Evolutionary conservation across 805 yeast genomes (phyloP).

Genomic region (Candida quercuum): DNA sequence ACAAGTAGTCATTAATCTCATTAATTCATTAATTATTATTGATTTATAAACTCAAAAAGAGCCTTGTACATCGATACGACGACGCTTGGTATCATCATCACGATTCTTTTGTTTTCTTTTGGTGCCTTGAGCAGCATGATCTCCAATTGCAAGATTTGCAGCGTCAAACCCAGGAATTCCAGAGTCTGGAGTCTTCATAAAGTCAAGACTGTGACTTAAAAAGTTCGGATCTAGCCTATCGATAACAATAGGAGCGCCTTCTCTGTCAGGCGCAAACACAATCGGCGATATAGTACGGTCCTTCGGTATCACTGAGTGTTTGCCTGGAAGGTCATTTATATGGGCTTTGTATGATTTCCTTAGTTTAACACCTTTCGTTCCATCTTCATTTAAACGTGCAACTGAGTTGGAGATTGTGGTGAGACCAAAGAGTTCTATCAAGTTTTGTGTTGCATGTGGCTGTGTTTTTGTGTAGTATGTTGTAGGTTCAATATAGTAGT

Average conservation of each 20-base stretch:
- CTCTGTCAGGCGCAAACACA: slow-evolving; percentile 27
- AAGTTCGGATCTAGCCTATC: slow-evolving; percentile 45
- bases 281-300: slow-evolving; percentile 33
- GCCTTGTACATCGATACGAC: slow-evolving; percentile 17
- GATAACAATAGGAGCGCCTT: slow-evolving; percentile 38
- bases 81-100: slow-evolving; percentile 26
- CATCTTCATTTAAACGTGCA: slow-evolving; percentile 83
- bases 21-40: background rate
- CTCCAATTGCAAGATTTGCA: slow-evolving; percentile 58
- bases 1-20: too few species aligned
- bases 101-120: slow-evolving; percentile 35
- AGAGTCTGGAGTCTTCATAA: slow-evolving; percentile 58
- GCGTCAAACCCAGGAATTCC: slow-evolving; percentile 79
- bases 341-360: slow-evolving; percentile 95
- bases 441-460: slow-evolving; percentile 72
- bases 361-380: slow-evolving; percentile 86
- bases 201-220: slow-evolving; percentile 44
- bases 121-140: slow-evolving; percentile 24
- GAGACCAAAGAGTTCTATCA: slow-evolving; percentile 64
- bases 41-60: background rate
- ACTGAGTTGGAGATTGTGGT: slow-evolving; percentile 68
- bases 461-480: slow-evolving; percentile 30
- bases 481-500: slow-evolving; percentile 35
- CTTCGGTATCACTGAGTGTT: slow-evolving; percentile 55
- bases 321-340: slow-evolving; percentile 79